These are phyloP conservation scores for Tolypocladium pustulatum DNA, from an alignment of 2,329 filamentous ascomycete genomes.

Conservation along the genomic window DNA sequence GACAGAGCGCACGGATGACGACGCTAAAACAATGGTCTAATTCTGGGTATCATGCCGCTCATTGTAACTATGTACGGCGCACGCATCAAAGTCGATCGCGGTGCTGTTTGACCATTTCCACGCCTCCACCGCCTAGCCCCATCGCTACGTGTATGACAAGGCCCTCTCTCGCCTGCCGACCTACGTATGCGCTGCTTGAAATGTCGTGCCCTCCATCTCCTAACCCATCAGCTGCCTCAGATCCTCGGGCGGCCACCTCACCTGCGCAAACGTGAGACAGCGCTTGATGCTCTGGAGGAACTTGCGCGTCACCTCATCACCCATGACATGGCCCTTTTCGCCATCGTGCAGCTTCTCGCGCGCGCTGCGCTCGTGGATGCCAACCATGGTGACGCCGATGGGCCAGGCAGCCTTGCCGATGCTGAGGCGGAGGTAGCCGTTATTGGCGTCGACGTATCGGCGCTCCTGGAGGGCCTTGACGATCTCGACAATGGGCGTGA, in stretches of 20 bases:
- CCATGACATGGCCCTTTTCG: conserved; percentile 89
- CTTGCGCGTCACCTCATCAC: conserved; percentile 90
- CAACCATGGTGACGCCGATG: conserved; percentile 98
- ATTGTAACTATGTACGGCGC: not conserved
- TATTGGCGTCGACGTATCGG: conserved; percentile 91
- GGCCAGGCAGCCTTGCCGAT: conserved; percentile 98
- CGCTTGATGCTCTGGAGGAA: conserved; percentile 97
- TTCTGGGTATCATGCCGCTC: not conserved
- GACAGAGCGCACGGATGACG: not conserved
- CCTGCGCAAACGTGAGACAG: conserved; percentile 92
- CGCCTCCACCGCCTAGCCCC: too few species aligned
- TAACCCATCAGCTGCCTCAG: conserved; percentile 85
- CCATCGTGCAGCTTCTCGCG: conserved; percentile 89
- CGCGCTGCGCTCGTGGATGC: conserved; percentile 94
- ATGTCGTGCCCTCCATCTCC: not conserved
- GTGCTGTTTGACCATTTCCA: not conserved
- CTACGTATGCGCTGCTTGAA: not conserved
- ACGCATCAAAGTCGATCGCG: not conserved
- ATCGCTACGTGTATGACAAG: not conserved
- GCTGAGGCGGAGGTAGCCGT: conserved; percentile 83
- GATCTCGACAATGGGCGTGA: conserved; percentile 82
- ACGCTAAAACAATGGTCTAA: not conserved
- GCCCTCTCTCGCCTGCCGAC: not conserved
- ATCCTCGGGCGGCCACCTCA: conserved; percentile 90
- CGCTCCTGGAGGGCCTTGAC: conserved; percentile 82